These are phyloP conservation scores for Coniochaeta prunicola DNA, from an alignment of 2,329 filamentous ascomycete species.

Conservation along the genomic window DNA sequence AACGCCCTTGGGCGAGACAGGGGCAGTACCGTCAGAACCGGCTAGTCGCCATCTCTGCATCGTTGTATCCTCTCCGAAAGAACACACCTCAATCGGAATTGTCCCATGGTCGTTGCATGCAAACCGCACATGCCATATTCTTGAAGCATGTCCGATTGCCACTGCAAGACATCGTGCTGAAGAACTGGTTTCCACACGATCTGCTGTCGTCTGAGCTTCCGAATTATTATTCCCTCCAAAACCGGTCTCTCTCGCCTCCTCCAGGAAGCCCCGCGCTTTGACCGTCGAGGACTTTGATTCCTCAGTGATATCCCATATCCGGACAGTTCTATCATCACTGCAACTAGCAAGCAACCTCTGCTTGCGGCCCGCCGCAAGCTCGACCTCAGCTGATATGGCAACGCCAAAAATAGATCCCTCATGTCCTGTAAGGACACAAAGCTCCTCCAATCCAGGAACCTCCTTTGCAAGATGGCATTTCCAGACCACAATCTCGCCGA, in stretches of 20 bases:
- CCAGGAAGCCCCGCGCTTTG: slow-evolving; percentile 18
- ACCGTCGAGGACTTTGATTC: slow-evolving; percentile 24
- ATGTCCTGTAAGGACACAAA: slow-evolving; percentile 58
- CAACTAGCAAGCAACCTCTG: slow-evolving; percentile 76
- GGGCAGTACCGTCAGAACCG: slow-evolving; percentile 3
- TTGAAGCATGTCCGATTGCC: slow-evolving; percentile 78
- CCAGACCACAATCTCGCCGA: slow-evolving; percentile 92
- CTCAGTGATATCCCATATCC: slow-evolving; percentile 76
- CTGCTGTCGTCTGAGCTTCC: slow-evolving; percentile 14
- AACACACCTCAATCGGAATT: slow-evolving; percentile 40
- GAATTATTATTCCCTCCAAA: slow-evolving; percentile 41
- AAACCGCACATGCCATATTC: slow-evolving; percentile 85
- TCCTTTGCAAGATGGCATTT: slow-evolving; percentile 44
- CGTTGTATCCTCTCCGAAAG: slow-evolving; percentile 80
- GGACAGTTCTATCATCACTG: slow-evolving; percentile 87
- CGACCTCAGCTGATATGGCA: slow-evolving; percentile 57
- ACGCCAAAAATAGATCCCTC: slow-evolving; percentile 94
- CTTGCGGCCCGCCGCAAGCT: slow-evolving; percentile 24
- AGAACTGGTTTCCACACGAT: slow-evolving; percentile 19
- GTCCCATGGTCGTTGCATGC: slow-evolving; percentile 4
- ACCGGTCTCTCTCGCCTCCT: slow-evolving; percentile 49
- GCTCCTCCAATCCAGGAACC: slow-evolving; percentile 26
- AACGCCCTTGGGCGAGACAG: not conserved
- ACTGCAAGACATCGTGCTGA: slow-evolving; percentile 49
- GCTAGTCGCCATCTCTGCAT: slow-evolving; percentile 56